Percentiles rank a stretch among this genome's conserved stretches.
These are phyloP conservation scores for Cryptococcus hybrid DNA, from an alignment of 1,284 basidiomycete species.

Conservation along the genomic window DNA sequence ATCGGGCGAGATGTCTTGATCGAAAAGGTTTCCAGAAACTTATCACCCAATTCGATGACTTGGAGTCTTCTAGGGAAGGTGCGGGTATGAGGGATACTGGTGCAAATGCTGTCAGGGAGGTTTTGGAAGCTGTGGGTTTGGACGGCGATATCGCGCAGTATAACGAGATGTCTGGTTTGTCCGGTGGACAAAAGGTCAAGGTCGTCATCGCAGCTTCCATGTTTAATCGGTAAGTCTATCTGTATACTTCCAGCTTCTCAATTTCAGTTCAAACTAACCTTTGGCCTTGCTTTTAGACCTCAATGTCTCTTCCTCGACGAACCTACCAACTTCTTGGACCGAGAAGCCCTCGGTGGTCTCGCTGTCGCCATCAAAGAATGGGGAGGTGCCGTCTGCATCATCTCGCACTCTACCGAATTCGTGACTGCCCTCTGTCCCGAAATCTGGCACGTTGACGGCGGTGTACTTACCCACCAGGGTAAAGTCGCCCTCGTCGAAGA, in stretches of 20 bases:
- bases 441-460: constrained; percentile 56
- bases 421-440: constrained; percentile 75
- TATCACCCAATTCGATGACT: constrained; percentile 93
- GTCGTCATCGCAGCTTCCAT: constrained; percentile 91
- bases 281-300: constrained; percentile 19
- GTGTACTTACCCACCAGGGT: constrained; percentile 77
- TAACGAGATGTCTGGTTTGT: constrained; percentile 88
- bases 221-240: constrained; percentile 68
- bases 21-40: constrained; percentile 84
- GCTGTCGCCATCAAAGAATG: constrained; percentile 96
- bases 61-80: constrained; percentile 91
- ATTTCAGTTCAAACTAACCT: not conserved
- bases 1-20: constrained; percentile 86
- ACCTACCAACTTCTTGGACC: constrained; percentile 95
- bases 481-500: constrained; percentile 83
- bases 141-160: constrained; percentile 97
- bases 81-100: constrained; percentile 83
- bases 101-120: constrained; percentile 76
- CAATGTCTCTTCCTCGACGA: constrained; percentile 64
- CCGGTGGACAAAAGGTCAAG: constrained; percentile 97
- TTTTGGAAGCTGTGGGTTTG: constrained; percentile 90
- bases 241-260: constrained; percentile 1
- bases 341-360: constrained; percentile 63
- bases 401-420: constrained; percentile 92
- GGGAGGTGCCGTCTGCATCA: constrained; percentile 95